Conservation (phyloP, 305 asterid genomes). For the Rubia tinctorum region DNA sequence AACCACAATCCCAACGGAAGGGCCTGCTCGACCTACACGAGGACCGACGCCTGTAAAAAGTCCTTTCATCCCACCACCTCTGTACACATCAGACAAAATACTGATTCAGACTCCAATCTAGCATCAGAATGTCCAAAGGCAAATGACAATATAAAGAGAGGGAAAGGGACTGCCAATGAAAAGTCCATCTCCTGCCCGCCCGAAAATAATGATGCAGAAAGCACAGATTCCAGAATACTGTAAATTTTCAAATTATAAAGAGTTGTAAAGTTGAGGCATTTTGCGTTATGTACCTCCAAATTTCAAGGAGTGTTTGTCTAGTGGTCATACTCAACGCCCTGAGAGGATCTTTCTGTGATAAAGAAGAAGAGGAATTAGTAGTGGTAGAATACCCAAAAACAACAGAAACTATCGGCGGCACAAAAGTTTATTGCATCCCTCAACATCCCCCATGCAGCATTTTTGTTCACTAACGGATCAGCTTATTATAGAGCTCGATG, state of each 20-base stretch:
- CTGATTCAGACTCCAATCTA: conserved; percentile 13
- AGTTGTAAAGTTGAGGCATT: background rate
- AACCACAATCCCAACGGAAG: conserved; percentile 90
- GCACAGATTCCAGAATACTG: background rate
- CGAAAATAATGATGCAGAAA: background rate
- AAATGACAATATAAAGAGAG: background rate
- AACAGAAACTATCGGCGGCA: background rate
- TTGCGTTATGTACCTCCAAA: conserved; percentile 65
- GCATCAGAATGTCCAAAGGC: background rate
- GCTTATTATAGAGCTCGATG: background rate
- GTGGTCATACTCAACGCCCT: conserved; percentile 92
- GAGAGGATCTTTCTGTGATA: conserved; percentile 60
- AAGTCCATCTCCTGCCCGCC: background rate
- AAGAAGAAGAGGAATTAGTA: background rate
- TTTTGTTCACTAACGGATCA: background rate
- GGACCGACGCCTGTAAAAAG: conserved; percentile 95
- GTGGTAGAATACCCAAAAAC: background rate
- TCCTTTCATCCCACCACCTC: conserved; percentile 90
- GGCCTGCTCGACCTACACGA: conserved; percentile 96
- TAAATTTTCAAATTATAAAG: background rate
- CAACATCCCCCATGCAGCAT: background rate
- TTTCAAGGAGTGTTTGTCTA: conserved; percentile 66
- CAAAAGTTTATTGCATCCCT: background rate
- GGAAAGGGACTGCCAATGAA: background rate
- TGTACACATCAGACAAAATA: conserved; percentile 24